These are phyloP conservation scores for Pogostemon cablin DNA, from an alignment of 257 asterid species.

Conservation along the genomic window DNA sequence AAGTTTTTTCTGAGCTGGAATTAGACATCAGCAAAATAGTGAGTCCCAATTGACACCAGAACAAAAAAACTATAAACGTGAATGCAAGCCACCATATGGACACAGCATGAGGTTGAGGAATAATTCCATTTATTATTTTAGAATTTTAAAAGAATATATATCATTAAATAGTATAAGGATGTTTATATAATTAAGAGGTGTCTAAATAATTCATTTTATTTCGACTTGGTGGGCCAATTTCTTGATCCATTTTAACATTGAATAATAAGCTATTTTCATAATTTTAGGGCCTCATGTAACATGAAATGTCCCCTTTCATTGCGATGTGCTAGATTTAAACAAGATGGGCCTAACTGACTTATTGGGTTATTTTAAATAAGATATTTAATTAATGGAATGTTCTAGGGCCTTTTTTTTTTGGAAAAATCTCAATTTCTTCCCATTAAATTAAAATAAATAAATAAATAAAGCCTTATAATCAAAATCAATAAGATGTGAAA, in stretches of 20 bases:
- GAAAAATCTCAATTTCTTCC: background rate
- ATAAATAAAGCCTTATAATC: too few relatives aligned
- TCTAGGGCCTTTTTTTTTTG: background rate
- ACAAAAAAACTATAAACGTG: background rate
- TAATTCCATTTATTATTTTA: background rate
- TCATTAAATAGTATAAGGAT: background rate
- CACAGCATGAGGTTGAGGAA: constrained; percentile 18
- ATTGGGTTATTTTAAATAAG: background rate
- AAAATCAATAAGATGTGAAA: background rate
- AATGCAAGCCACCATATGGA: constrained; percentile 18
- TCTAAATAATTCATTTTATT: background rate
- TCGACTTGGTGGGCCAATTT: constrained; percentile 32
- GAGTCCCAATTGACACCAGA: background rate
- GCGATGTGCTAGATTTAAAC: background rate
- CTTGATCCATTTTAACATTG: constrained; percentile 24
- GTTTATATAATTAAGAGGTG: background rate
- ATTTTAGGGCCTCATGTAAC: constrained; percentile 9
- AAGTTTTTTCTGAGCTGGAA: too few relatives aligned
- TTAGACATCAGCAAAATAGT: background rate
- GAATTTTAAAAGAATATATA: background rate
- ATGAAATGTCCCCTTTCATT: constrained; percentile 11
- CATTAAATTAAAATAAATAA: too few relatives aligned
- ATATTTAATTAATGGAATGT: background rate
- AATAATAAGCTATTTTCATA: background rate
- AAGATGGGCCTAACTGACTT: constrained; percentile 20